Evolutionary conservation across 768 basidiomycete genomes (phyloP), one percentile per base, ranked within the genome.

Genomic region (Punctularia strigosozonata): DNA sequence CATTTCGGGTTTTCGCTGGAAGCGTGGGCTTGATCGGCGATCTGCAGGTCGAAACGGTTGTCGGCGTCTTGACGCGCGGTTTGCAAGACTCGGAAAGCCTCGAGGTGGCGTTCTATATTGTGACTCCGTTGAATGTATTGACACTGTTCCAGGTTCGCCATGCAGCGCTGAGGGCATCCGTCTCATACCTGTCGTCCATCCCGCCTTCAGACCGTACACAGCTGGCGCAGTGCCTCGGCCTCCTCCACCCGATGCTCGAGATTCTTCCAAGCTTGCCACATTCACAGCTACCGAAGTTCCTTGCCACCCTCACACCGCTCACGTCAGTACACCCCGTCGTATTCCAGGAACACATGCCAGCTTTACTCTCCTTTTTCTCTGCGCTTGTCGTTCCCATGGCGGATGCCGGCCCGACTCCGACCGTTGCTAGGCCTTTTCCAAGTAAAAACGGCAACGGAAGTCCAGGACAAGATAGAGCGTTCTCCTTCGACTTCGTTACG

Each of bases 21-120:
- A 78, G 77, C 40, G 78, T 82, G 4, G 82, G 82, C 51, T 63
- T 87, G 20, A 70, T 87, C 25, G 75, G 80, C 66, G 81, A 86
- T 55, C 64, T 88, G 15, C 77, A 82, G 53, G 70, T 74, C 4
- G 79, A 82, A 22, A 72, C 72, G 0, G 81, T 87, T 0, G 52
- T 85, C 24, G 61, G 65, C 1, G 73, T 84, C 4, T 72, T 86
- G 31, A 72, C 77, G 45, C 65, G 69, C 17, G 84, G 85, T 1
- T 54, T 88, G 20, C 71, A 77, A 53, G 85, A 86, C 47, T 51
- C 60, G 3, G 65, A 77, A 44, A 77, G 72, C 49, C 61, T 83
- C 38, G 77, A 81, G 48, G 81, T 73, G 45, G 31, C 19, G 12
- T 18, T 15, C 14, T 35, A 8, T 12, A 14, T 36, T 5, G 12